A percentile compares a stretch with the other conserved stretches of the same genome.
Evolutionary conservation across 495 filamentous ascomycete species (phyloP).

Genomic region (Aspergillus cavernicola): DNA sequence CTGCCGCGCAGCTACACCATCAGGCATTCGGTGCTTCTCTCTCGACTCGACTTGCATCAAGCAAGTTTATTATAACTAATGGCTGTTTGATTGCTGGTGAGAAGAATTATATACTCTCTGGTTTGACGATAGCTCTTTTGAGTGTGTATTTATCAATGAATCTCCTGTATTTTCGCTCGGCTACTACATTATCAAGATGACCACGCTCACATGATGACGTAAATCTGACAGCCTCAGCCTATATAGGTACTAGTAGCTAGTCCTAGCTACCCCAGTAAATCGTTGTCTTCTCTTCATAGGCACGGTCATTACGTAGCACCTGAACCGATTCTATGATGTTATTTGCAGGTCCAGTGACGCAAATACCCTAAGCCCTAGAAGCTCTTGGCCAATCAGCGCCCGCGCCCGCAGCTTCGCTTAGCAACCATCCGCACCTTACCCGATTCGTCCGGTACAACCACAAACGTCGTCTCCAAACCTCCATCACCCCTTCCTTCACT

Average conservation of each 20-base stretch:
- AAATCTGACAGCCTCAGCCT: neutral
- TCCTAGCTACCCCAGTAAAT: too few species aligned
- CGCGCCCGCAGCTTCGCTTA: slow-evolving; percentile 26
- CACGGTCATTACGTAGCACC: neutral
- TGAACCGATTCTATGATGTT: slow-evolving; percentile 15
- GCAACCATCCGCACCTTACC: slow-evolving; percentile 25
- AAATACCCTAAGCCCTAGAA: slow-evolving; percentile 32
- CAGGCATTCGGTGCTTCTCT: slow-evolving; percentile 1
- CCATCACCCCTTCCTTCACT: slow-evolving; percentile 20
- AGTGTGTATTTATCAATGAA: neutral
- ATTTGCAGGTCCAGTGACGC: slow-evolving; percentile 22
- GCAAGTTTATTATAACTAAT: neutral
- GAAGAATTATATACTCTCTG: neutral
- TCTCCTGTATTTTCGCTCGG: neutral
- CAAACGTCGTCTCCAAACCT: slow-evolving; percentile 22
- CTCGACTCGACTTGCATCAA: slow-evolving; percentile 9
- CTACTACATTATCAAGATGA: neutral
- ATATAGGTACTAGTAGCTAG: too few species aligned
- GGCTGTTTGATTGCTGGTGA: neutral
- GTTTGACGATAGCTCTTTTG: neutral
- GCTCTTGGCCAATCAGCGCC: slow-evolving; percentile 16
- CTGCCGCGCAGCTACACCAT: slow-evolving; percentile 16
- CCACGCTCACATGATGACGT: neutral
- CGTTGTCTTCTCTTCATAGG: too few species aligned
- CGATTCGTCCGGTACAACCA: slow-evolving; percentile 25